These are phyloP conservation scores for Nidularia sp. DNA, from an alignment of 768 basidiomycete species.

Conservation along the genomic window DNA sequence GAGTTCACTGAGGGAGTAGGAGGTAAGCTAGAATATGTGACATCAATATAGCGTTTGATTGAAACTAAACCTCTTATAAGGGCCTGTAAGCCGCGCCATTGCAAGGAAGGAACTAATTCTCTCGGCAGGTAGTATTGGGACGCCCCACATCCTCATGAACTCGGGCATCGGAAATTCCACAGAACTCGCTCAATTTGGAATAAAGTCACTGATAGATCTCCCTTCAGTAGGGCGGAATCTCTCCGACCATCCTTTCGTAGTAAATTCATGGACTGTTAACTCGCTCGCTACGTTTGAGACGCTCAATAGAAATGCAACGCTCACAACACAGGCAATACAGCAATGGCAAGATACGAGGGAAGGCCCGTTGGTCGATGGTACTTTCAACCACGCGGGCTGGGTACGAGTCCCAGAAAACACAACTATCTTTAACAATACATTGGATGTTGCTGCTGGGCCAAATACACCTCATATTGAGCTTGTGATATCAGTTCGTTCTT, in stretches of 20 bases:
- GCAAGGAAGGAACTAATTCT: conserved; percentile 27
- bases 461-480: conserved; percentile 22
- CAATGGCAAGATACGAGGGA: conserved; percentile 15
- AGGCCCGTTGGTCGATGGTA: conserved; percentile 12
- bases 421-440: conserved; percentile 11
- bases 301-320: neutral
- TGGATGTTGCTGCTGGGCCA: conserved; percentile 22
- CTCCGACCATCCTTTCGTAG: conserved; percentile 17
- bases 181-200: conserved; percentile 8
- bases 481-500: conserved; percentile 19
- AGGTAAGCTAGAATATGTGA: neutral
- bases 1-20: conserved; percentile 13
- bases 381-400: conserved; percentile 14
- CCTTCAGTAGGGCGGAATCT: conserved; percentile 25
- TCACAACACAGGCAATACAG: conserved; percentile 14
- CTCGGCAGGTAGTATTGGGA: conserved; percentile 23
- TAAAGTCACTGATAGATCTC: conserved; percentile 14
- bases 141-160: conserved; percentile 20
- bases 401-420: conserved; percentile 17
- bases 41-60: neutral
- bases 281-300: neutral
- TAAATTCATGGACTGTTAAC: conserved; percentile 12
- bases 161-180: conserved; percentile 21
- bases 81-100: conserved; percentile 1
- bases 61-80: neutral